Evolutionary conservation across 164 flowering plant species (phyloP).

Genomic region (Liriodendron chinense): DNA sequence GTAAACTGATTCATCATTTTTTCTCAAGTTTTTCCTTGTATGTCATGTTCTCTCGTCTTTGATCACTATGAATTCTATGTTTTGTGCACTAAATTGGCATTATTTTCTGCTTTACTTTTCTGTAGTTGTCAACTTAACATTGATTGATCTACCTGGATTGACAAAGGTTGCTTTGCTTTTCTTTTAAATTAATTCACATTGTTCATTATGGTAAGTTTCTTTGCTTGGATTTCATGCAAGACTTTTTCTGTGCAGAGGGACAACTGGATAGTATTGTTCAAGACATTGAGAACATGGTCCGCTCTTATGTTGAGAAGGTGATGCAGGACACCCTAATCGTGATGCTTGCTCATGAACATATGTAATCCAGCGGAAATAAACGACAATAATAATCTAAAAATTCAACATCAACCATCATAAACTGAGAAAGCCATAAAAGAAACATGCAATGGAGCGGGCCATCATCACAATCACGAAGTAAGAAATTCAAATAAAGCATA

Average conservation of each 20-base stretch:
- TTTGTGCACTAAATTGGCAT: not conserved
- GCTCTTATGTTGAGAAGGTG: conserved; percentile 81
- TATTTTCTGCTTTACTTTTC: conserved; percentile 1
- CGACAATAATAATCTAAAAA: too few relatives aligned
- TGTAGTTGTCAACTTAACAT: conserved; percentile 91
- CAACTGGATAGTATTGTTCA: conserved; percentile 75
- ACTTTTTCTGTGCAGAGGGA: conserved; percentile 39
- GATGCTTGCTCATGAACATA: too few relatives aligned
- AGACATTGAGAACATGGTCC: conserved; percentile 89
- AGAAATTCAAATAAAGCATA: too few relatives aligned
- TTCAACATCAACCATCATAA: too few relatives aligned
- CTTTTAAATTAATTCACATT: not conserved
- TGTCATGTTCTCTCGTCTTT: too few relatives aligned
- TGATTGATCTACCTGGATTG: conserved; percentile 96
- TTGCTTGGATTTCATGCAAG: not conserved
- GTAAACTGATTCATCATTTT: too few relatives aligned
- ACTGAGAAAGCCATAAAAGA: too few relatives aligned
- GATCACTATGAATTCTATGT: not conserved
- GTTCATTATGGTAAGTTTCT: not conserved
- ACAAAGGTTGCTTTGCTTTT: conserved; percentile 86
- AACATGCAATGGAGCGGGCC: too few relatives aligned
- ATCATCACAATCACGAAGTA: too few relatives aligned
- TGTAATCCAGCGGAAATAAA: too few relatives aligned
- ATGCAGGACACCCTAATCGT: too few relatives aligned
- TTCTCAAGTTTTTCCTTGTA: too few relatives aligned